Percentiles rank a stretch among this genome's conserved stretches.
phyloP scores from a whole-genome alignment of 345 rosid genomes.

The Boechera stricta region DNA sequence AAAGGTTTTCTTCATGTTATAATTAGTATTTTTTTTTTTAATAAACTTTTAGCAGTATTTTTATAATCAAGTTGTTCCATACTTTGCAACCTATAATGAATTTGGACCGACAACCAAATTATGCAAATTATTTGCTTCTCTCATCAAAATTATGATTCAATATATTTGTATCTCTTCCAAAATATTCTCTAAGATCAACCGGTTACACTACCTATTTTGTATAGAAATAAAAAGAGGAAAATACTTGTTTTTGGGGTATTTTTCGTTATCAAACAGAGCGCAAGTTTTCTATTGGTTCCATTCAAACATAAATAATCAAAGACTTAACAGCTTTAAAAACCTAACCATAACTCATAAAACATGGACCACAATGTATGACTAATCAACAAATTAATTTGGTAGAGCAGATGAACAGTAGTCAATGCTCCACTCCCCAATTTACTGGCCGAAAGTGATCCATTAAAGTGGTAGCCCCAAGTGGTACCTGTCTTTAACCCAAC shows the following conservation, averaged over 20 bases:
- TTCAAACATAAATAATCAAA: background rate
- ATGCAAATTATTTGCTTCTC: background rate
- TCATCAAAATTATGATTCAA: background rate
- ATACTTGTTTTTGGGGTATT: background rate
- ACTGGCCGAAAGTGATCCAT: conserved; percentile 42
- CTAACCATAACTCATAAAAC: background rate
- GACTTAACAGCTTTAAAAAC: background rate
- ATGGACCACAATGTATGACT: conserved; percentile 37
- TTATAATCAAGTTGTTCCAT: background rate
- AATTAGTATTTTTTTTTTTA: background rate
- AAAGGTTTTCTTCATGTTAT: background rate
- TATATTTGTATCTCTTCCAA: background rate
- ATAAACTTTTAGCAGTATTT: background rate
- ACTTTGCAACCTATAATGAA: background rate
- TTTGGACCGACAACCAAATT: background rate
- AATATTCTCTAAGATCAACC: background rate
- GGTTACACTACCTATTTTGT: background rate
- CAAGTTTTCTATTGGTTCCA: background rate
- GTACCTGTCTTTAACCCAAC: conserved; percentile 18
- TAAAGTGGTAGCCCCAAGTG: conserved; percentile 27
- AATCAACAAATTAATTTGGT: conserved; percentile 38
- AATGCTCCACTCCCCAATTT: conserved; percentile 43
- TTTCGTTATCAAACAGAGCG: conserved; percentile 7
- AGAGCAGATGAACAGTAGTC: conserved; percentile 41
- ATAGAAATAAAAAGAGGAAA: background rate